Conservation (phyloP, 352 stramenopile species). For the Phytopythium kandeliae region DNA sequence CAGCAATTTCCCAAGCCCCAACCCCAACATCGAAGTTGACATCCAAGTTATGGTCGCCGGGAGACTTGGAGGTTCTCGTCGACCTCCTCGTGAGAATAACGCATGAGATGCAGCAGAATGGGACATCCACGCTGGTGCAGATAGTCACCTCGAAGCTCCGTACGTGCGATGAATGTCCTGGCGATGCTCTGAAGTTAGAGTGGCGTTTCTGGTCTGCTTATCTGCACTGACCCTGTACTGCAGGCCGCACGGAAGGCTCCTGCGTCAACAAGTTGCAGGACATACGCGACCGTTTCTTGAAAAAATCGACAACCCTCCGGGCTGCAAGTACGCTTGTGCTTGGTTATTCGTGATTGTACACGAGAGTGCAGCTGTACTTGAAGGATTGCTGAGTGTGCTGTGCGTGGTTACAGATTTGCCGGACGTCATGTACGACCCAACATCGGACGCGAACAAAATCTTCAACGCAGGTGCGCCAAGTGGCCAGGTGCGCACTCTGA, state of each 20-base stretch:
- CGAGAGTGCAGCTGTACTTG: not conserved
- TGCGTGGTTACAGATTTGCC: slow-evolving; percentile 37
- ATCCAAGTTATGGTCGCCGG: slow-evolving; percentile 46
- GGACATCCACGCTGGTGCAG: slow-evolving; percentile 29
- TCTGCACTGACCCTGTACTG: not conserved
- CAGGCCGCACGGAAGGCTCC: slow-evolving; percentile 47
- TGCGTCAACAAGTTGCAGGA: slow-evolving; percentile 55
- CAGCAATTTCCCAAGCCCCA: slow-evolving; percentile 13
- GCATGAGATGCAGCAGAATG: slow-evolving; percentile 43
- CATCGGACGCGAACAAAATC: slow-evolving; percentile 56
- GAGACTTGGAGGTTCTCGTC: slow-evolving; percentile 50
- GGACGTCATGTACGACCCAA: slow-evolving; percentile 42
- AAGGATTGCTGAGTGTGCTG: too few relatives aligned
- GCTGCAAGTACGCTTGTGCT: slow-evolving; percentile 35
- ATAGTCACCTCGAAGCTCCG: slow-evolving; percentile 24
- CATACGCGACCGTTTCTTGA: slow-evolving; percentile 43
- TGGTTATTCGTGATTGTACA: not conserved
- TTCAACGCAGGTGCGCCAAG: slow-evolving; percentile 43
- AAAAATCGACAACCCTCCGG: slow-evolving; percentile 26
- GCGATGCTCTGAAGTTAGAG: too few relatives aligned
- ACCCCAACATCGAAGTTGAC: slow-evolving; percentile 17
- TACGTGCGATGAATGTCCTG: slow-evolving; percentile 17
- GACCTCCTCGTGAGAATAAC: slow-evolving; percentile 60
- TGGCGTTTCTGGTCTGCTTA: slow-evolving; percentile 2
- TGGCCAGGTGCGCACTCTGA: too few relatives aligned